phyloP scores from a whole-genome alignment of 352 stramenopile species.

The Phytophthora hibernalis region DNA sequence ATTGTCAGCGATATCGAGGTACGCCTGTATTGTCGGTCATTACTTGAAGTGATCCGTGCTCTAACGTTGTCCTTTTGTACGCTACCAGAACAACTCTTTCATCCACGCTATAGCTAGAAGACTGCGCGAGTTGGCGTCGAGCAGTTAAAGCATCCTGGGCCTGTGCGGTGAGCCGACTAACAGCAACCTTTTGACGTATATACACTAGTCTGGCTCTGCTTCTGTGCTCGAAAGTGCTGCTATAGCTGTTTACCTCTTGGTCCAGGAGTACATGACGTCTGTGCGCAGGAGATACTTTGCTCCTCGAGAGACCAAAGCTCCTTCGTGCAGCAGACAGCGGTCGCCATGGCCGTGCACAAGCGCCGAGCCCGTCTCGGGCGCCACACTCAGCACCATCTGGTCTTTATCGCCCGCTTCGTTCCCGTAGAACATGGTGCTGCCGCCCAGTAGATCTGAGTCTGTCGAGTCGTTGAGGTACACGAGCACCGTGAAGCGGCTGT shows the following conservation, averaged over 20 bases:
- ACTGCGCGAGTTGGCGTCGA: constrained; percentile 64
- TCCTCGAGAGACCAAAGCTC: constrained; percentile 61
- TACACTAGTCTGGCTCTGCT: constrained; percentile 12
- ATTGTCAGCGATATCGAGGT: constrained; percentile 76
- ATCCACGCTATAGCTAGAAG: constrained; percentile 73
- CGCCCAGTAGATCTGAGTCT: constrained; percentile 77
- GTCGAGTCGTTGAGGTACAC: constrained; percentile 82
- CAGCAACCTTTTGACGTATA: constrained; percentile 38
- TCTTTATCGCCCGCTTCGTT: constrained; percentile 54
- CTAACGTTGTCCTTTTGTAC: constrained; percentile 8
- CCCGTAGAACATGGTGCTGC: constrained; percentile 78
- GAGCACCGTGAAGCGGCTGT: constrained; percentile 85
- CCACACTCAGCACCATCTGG: constrained; percentile 61
- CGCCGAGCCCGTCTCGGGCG: constrained; percentile 68
- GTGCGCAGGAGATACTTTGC: constrained; percentile 81
- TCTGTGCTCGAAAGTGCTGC: background rate
- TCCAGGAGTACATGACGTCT: constrained; percentile 82
- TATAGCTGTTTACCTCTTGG: constrained; percentile 20
- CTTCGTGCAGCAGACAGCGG: constrained; percentile 80
- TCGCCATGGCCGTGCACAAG: constrained; percentile 82
- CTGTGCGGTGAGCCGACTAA: constrained; percentile 15
- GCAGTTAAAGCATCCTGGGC: constrained; percentile 17
- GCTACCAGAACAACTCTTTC: constrained; percentile 65
- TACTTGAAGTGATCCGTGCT: constrained; percentile 2
- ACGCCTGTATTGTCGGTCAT: constrained; percentile 13